Evolutionary conservation across 2,329 filamentous ascomycete genomes (phyloP), one percentile per base, ranked within the genome.

Genomic region (Penicillium sp.): DNA sequence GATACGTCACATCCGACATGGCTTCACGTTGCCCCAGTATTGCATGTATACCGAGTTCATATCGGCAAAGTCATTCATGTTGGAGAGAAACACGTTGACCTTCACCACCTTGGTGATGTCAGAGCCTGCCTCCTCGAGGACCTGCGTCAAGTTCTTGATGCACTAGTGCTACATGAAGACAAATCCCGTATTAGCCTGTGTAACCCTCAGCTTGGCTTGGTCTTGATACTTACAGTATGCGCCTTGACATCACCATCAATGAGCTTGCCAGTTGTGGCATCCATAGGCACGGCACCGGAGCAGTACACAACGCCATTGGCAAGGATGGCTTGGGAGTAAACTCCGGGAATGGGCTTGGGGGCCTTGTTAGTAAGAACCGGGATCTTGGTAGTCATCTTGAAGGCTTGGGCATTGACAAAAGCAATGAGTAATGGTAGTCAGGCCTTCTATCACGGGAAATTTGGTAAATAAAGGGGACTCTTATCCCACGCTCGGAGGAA

Each of bases 281-380:
- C 80, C 63, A 84, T 75, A 14, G 82, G 82, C 29, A 89, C 77
- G 58, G 79, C 79, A 23, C 87, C 87, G 1, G 85, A 88, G 75
- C 86, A 88, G 75, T 88, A 89, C n/a, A 90, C 83, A 69, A 87
- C 82, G 64, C 85, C 86, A 65, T 85, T 84, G 70, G 80, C 79
- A 60, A 83, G 79, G 62, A 87, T 77, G 40, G 84, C 85, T 65
- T 88, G 82, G 2, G 80, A 84, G 69, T 85, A 82, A 63, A 85
- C 80, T 1, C 71, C 70, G 0, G 81, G 81, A 40, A 83, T 70
- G 23, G 82, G 80, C 58, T 76, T 72, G 29, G 79, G 82, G 11
- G 81, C 79, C 59, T 80, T 79, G 47, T 73, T 67, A 15, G 79
- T 82, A 43, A 74, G 64, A 29, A 83, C 73, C 9, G 33, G n/a